Evolutionary conservation across 2,329 filamentous ascomycete species (phyloP), one percentile per base, ranked within the genome.

Genomic region (Cladobotryum mycophilum): DNA sequence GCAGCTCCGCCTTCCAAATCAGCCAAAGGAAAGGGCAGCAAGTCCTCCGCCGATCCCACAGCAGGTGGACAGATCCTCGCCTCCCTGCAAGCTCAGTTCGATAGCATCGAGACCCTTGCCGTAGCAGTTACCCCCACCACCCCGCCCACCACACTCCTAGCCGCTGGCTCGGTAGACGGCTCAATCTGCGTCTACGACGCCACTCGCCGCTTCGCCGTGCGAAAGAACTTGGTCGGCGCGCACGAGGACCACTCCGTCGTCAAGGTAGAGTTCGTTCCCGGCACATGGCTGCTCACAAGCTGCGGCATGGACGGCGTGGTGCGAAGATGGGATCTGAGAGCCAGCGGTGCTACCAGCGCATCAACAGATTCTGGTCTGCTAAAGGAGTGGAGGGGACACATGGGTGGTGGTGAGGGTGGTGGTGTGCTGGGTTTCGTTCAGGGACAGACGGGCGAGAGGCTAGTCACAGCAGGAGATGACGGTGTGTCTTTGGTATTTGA

Each of bases 381-480:
- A 20, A 86, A 84, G 56, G 91, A 96, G 70, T 97, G 91, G 91
- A 89, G 79, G 67, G 93, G 93, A 0, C 93, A 99, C 67, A 68
- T 88, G 60, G 84, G 91, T 30, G 82, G 88, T 64, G 87, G 89
- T 12, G 89, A 93, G 71, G 85, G 89, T 18, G 92, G 91, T 34
- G 92, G 92, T 48, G 85, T 97, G 8, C 70, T 97, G 59, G 91
- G 86, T 0, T 99, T 97, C 64, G 91, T 95, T 47, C 90, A 96
- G 69, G 84, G 84, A 6, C 78, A 84, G 65, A 80, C 76, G 3
- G 89, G 89, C 0, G 81, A 84, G 67, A 78, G 84, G 57, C 75
- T 97, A 45, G 79, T 96, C 4, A 97, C 93, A 5, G 93, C 90
- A 2, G 93, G 93, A 20, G 93, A 99, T 70, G 93, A 99, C 64